Percentiles rank a stretch among this genome's conserved stretches.
These are phyloP conservation scores for Ulmus americana DNA, from an alignment of 331 rosid species.

Conservation along the genomic window DNA sequence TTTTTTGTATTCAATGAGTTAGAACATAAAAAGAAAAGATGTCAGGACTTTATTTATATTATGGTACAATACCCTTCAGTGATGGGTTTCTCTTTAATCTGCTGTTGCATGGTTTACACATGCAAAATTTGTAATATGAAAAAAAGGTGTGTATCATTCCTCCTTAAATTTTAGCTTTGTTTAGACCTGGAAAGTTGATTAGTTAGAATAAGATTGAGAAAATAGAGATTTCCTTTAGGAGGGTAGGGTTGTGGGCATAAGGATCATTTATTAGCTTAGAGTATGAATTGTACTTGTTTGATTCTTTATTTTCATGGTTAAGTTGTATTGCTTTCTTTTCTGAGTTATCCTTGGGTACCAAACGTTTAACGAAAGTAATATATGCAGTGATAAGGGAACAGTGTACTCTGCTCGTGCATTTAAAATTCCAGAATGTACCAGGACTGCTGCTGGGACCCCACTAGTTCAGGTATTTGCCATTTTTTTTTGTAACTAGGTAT, in stretches of 20 bases:
- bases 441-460: slow-evolving; percentile 91
- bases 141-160: too few species aligned
- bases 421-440: slow-evolving; percentile 85
- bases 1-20: not conserved
- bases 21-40: not conserved
- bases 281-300: not conserved
- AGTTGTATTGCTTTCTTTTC: slow-evolving; percentile 19
- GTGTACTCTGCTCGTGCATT: slow-evolving; percentile 94
- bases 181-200: too few species aligned
- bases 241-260: too few species aligned
- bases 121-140: too few species aligned
- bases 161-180: too few species aligned
- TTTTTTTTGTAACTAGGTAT: slow-evolving; percentile 34
- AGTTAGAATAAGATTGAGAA: too few species aligned
- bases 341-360: not conserved
- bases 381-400: slow-evolving; percentile 77
- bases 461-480: slow-evolving; percentile 60
- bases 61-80: not conserved
- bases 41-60: not conserved
- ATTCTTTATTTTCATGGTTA: not conserved
- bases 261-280: not conserved
- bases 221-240: too few species aligned
- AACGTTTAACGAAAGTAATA: slow-evolving; percentile 9
- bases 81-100: not conserved
- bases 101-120: not conserved